A percentile compares a stretch with the other conserved stretches of the same genome.
phyloP scores from a whole-genome alignment of 2,329 filamentous ascomycete species.

The Lasiodiplodia theobromae region DNA sequence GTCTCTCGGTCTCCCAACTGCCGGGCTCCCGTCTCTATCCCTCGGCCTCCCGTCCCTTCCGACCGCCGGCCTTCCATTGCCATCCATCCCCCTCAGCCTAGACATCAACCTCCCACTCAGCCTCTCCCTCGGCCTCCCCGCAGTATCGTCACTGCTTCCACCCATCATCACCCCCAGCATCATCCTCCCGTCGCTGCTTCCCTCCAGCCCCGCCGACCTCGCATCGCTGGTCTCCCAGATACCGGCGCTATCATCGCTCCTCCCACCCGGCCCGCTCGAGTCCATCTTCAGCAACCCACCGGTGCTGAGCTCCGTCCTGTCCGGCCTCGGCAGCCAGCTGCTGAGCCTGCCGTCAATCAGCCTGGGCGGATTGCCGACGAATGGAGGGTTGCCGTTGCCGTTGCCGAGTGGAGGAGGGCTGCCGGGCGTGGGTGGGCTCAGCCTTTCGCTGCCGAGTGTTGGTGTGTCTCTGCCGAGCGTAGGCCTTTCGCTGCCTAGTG shows the following conservation, averaged over 20 bases:
- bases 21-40: background rate
- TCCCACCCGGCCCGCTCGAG: background rate
- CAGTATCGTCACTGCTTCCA: too few species aligned
- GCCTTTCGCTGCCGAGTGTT: too few species aligned
- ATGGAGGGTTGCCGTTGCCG: too few species aligned
- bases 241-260: background rate
- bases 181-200: background rate
- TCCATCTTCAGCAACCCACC: background rate
- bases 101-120: too few species aligned
- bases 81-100: too few species aligned
- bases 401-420: too few species aligned
- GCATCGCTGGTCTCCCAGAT: background rate
- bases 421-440: too few species aligned
- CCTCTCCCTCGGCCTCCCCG: too few species aligned
- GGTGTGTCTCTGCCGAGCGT: too few species aligned
- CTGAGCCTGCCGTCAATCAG: background rate
- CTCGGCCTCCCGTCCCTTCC: background rate
- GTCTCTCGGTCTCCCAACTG: background rate
- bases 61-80: too few species aligned
- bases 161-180: too few species aligned
- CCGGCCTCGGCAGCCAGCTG: background rate
- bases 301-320: conserved; percentile 13
- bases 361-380: background rate
- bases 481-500: too few species aligned
- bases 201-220: background rate